phyloP scores from a whole-genome alignment of 2,329 filamentous ascomycete genomes.

The Pseudopyricularia javanii region DNA sequence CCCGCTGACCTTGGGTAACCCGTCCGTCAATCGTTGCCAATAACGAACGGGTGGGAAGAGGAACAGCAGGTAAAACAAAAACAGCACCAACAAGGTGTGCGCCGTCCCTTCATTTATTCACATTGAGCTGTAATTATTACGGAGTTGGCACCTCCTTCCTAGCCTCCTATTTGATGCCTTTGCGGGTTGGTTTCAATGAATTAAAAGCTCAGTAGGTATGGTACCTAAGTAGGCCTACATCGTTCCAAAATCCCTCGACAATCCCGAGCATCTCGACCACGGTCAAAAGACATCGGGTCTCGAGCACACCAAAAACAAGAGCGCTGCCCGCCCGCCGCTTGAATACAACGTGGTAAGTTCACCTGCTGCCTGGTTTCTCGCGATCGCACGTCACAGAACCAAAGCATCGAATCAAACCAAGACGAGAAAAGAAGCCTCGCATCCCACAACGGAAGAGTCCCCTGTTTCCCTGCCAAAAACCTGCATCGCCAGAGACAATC shows the following conservation, averaged over 20 bases:
- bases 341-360: neutral
- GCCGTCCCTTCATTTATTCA: too few relatives aligned
- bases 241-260: neutral
- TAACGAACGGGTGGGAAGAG: neutral
- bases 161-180: too few relatives aligned
- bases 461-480: neutral
- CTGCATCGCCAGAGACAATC: neutral
- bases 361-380: neutral
- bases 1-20: neutral
- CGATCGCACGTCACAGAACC: neutral
- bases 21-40: neutral
- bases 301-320: neutral
- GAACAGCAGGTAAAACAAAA: neutral
- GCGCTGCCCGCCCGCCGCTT: too few relatives aligned
- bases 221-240: too few relatives aligned
- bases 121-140: too few relatives aligned
- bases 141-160: too few relatives aligned
- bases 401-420: too few relatives aligned
- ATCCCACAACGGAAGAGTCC: neutral
- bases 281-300: neutral
- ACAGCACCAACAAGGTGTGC: neutral
- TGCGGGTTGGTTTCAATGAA: too few relatives aligned
- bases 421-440: neutral
- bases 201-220: too few relatives aligned
- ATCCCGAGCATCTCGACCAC: neutral